phyloP scores from a whole-genome alignment of 2,329 filamentous ascomycete genomes.

The Fulvia fulva region DNA sequence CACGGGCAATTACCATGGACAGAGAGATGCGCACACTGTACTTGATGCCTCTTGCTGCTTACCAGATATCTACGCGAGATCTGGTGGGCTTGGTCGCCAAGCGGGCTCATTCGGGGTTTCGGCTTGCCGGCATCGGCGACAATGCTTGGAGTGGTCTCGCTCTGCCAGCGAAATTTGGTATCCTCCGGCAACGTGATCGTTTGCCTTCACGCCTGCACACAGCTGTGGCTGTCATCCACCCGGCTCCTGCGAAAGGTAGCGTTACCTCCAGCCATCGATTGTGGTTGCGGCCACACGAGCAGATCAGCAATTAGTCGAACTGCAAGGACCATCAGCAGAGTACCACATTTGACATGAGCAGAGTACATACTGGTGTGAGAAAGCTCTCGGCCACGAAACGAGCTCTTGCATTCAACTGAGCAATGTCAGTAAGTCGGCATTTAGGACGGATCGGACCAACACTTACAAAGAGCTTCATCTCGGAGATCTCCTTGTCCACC shows the following conservation, averaged over 20 bases:
- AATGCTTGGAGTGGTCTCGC: too few species aligned
- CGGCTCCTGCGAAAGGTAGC: too few species aligned
- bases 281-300: too few species aligned
- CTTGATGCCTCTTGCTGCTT: background rate
- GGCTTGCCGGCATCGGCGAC: background rate
- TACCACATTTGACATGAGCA: background rate
- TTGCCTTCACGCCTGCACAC: too few species aligned
- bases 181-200: too few species aligned
- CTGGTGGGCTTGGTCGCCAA: background rate
- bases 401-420: slow-evolving; percentile 86
- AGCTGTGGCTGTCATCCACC: too few species aligned
- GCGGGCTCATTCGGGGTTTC: background rate
- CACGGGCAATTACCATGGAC: background rate
- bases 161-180: too few species aligned
- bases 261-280: too few species aligned
- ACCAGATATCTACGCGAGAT: background rate
- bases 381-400: slow-evolving; percentile 98
- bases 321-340: slow-evolving; percentile 3
- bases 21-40: background rate
- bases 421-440: slow-evolving; percentile 27
- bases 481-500: slow-evolving; percentile 98
- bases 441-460: background rate
- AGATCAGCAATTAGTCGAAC: slow-evolving; percentile 23
- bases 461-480: slow-evolving; percentile 99
- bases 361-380: slow-evolving; percentile 72